Conservation (phyloP, 177 flowering plant genomes). For the Telopea speciosissima region DNA sequence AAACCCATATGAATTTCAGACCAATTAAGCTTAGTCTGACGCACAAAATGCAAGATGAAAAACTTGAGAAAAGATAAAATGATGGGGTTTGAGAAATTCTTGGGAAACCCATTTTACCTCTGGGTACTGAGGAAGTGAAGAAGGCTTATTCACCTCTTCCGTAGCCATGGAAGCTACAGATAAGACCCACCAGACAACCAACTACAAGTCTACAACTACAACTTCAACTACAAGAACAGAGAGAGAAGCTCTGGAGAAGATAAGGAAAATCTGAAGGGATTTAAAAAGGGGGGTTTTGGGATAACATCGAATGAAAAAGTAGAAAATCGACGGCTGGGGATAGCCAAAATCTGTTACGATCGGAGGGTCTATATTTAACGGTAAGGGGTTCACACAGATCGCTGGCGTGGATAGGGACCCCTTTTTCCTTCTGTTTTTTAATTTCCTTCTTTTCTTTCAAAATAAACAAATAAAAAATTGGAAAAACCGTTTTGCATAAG, state of each 20-base stretch:
- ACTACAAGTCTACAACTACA: neutral
- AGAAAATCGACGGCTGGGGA: constrained; percentile 39
- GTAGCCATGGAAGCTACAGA: constrained; percentile 33
- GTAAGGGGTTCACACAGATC: constrained; percentile 24
- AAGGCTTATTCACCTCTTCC: constrained; percentile 27
- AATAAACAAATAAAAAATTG: too few relatives aligned
- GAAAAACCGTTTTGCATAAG: too few relatives aligned
- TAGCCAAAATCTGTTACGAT: neutral
- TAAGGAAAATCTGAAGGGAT: constrained; percentile 17
- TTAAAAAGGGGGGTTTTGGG: constrained; percentile 18
- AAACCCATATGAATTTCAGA: neutral
- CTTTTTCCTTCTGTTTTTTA: too few relatives aligned
- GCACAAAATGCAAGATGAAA: too few relatives aligned
- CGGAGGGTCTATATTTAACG: constrained; percentile 12
- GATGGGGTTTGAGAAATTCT: neutral
- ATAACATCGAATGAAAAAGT: constrained; percentile 9
- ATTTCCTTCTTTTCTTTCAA: too few relatives aligned
- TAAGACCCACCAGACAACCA: neutral
- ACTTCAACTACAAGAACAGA: neutral
- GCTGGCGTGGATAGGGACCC: constrained; percentile 32
- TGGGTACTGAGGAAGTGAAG: constrained; percentile 34
- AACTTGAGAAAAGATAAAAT: neutral
- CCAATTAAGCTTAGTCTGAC: neutral
- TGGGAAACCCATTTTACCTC: constrained; percentile 29
- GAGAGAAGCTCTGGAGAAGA: constrained; percentile 8